These are phyloP conservation scores for Carex littledalei DNA, from an alignment of 176 grass and related monocot genomes.

Conservation along the genomic window DNA sequence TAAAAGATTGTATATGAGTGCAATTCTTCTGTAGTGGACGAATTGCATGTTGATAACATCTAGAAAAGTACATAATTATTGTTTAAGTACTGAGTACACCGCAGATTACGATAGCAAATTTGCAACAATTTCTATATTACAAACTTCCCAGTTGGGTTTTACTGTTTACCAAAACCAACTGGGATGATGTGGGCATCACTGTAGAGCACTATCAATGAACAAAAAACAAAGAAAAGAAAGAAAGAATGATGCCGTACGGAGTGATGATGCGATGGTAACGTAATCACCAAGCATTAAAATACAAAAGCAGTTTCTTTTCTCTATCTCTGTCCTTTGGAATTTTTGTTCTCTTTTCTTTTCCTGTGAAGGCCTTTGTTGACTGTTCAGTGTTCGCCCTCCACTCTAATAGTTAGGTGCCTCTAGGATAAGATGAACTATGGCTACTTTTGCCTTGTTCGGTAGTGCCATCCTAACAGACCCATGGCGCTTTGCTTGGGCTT, in stretches of 20 bases:
- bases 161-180: too few species aligned
- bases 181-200: too few species aligned
- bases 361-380: neutral
- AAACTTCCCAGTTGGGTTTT: too few species aligned
- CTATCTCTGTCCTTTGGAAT: neutral
- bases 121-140: too few species aligned
- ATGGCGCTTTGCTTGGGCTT: conserved; percentile 13
- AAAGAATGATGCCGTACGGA: neutral
- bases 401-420: too few species aligned
- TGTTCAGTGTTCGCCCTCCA: neutral
- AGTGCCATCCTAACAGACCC: neutral
- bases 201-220: neutral
- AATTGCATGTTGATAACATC: too few species aligned
- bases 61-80: too few species aligned
- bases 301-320: neutral
- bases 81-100: too few species aligned
- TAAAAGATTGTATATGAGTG: too few species aligned
- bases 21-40: too few species aligned
- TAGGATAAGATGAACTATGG: neutral
- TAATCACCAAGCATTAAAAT: conserved; percentile 21
- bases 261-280: conserved; percentile 12
- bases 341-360: neutral
- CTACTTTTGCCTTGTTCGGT: conserved; percentile 3
- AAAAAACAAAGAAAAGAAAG: neutral
- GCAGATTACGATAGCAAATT: too few species aligned